Evolutionary conservation across 192 early-diverging fungal species (phyloP).

Genomic region (Spizellomyces sp.): DNA sequence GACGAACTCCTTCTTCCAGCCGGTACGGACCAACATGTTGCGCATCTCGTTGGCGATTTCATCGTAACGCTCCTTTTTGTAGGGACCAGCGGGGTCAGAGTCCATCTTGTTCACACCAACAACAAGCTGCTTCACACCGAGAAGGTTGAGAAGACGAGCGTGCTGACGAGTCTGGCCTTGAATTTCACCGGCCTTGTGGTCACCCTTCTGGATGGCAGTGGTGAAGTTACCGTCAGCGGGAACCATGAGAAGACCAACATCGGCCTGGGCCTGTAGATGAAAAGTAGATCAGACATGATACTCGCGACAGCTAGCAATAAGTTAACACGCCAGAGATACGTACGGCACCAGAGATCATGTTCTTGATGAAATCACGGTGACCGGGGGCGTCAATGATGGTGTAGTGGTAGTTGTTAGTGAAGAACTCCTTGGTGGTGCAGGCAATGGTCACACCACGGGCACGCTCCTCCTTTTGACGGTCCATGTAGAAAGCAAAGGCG

Average conservation of each 20-base stretch:
- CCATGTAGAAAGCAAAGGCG: conserved; percentile 99
- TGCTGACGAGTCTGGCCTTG: conserved; percentile 99
- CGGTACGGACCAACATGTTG: conserved; percentile 49
- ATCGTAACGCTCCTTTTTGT: conserved; percentile 90
- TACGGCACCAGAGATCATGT: conserved; percentile 87
- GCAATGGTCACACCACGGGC: conserved; percentile 99
- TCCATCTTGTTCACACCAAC: conserved; percentile 99
- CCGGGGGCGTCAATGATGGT: conserved; percentile 99
- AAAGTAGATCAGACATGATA: conserved; percentile 1
- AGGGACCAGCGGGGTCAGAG: conserved; percentile 76
- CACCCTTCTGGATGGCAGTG: conserved; percentile 40
- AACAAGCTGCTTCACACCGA: conserved; percentile 98
- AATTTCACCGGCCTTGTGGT: conserved; percentile 39
- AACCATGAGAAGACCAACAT: conserved; percentile 85
- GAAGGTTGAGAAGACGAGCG: conserved; percentile 95
- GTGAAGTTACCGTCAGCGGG: conserved; percentile 39
- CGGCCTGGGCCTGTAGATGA: conserved; percentile 60
- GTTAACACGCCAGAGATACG: conserved; percentile 5
- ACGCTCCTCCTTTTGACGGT: conserved; percentile 99
- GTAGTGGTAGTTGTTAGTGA: conserved; percentile 95
- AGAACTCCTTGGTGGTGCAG: conserved; percentile 94
- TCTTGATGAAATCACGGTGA: conserved; percentile 99
- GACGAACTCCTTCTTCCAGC: conserved; percentile 94
- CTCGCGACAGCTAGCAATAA: background rate
- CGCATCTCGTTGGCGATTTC: conserved; percentile 95